Conservation (phyloP, 2,329 filamentous ascomycete species). For the Furcasterigmium sp. region DNA sequence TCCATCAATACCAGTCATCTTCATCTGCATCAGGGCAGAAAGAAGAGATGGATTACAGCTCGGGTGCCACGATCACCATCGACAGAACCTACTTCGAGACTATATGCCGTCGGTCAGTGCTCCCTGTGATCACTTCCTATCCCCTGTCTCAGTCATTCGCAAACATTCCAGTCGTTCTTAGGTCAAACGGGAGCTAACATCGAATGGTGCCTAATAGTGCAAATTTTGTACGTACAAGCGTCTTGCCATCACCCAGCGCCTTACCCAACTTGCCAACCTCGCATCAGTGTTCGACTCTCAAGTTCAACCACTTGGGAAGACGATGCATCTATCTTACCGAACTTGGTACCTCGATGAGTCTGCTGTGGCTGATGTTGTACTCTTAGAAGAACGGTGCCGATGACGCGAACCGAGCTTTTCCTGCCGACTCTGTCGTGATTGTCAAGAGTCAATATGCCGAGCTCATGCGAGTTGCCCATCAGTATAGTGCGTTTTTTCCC, state of each 20-base stretch:
- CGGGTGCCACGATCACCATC: constrained; percentile 39
- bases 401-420: constrained; percentile 13
- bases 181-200: constrained; percentile 1
- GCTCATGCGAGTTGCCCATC: constrained; percentile 44
- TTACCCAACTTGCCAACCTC: neutral
- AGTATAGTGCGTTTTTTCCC: constrained; percentile 51
- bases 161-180: no score
- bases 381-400: constrained; percentile 13
- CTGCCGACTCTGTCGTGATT: constrained; percentile 44
- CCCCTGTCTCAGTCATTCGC: neutral
- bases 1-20: no score
- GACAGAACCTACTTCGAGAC: constrained; percentile 57
- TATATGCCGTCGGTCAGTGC: constrained; percentile 52
- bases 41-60: no score
- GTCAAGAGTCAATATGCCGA: constrained; percentile 55
- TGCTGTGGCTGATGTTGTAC: neutral
- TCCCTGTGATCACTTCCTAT: neutral
- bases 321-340: no score
- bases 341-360: neutral
- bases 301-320: no score
- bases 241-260: neutral
- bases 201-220: constrained; percentile 14
- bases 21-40: no score
- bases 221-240: constrained; percentile 19
- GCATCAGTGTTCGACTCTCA: no score